Evolutionary conservation across 2,329 filamentous ascomycete genomes (phyloP).

Genomic region (Bertia moriformis): DNA sequence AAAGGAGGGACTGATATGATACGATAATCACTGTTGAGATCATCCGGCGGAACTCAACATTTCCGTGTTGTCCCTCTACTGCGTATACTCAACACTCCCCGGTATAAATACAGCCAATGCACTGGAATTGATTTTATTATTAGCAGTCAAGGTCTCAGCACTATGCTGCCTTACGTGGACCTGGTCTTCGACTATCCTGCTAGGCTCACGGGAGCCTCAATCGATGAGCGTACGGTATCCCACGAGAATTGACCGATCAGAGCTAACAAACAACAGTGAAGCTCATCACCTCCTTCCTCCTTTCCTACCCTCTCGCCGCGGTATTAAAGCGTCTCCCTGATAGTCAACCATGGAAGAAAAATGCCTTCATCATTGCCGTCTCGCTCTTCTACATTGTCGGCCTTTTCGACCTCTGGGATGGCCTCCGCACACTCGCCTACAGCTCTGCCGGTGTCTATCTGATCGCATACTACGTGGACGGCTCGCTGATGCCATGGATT

Average conservation of each 20-base stretch:
- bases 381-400: constrained; percentile 86
- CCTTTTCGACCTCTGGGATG: constrained; percentile 82
- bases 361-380: constrained; percentile 72
- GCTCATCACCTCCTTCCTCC: constrained; percentile 74
- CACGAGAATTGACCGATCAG: constrained; percentile 2
- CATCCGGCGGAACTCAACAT: no score
- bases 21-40: no score
- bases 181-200: constrained; percentile 47
- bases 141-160: no score
- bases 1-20: no score
- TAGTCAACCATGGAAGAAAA: constrained; percentile 68
- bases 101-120: no score
- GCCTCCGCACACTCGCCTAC: constrained; percentile 64
- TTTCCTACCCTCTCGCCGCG: constrained; percentile 83
- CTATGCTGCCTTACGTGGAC: neutral
- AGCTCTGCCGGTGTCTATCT: constrained; percentile 67
- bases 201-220: constrained; percentile 40
- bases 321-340: constrained; percentile 84
- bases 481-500: constrained; percentile 91
- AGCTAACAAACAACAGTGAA: constrained; percentile 62
- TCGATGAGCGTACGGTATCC: constrained; percentile 41
- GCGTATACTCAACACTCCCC: no score
- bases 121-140: no score
- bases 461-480: constrained; percentile 67
- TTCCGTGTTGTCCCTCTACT: no score